phyloP scores from a whole-genome alignment of 2,329 filamentous ascomycete species.

The Ascochyta viciae-villosae region DNA sequence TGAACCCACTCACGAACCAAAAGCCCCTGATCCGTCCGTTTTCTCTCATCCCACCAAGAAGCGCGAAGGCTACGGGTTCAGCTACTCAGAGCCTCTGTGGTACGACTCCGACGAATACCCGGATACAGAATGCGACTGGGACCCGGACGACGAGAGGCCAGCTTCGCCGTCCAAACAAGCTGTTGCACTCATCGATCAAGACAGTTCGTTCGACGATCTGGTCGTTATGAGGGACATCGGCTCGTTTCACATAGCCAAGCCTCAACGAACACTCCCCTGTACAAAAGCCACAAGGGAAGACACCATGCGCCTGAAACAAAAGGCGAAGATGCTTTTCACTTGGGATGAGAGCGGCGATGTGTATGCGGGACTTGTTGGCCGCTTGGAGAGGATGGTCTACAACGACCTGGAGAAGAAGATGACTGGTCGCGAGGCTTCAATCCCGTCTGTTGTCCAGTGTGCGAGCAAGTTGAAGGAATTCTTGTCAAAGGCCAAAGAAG shows the following conservation, averaged over 20 bases:
- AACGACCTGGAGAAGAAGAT: conserved; percentile 6
- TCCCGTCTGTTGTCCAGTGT: conserved; percentile 10
- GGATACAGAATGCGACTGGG: conserved; percentile 30
- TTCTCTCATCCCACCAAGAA: conserved; percentile 28
- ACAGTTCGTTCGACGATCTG: conserved; percentile 31
- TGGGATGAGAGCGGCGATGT: conserved; percentile 30
- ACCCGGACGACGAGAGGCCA: conserved; percentile 12
- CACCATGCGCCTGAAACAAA: conserved; percentile 24
- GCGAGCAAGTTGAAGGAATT: conserved; percentile 28
- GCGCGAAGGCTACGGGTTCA: conserved; percentile 35
- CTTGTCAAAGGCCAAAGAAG: conserved; percentile 22
- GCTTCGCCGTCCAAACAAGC: not conserved
- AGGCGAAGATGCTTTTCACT: conserved; percentile 25
- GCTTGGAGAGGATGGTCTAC: conserved; percentile 13
- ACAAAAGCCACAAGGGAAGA: conserved; percentile 33
- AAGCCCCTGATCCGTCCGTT: conserved; percentile 11
- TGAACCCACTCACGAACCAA: conserved; percentile 1
- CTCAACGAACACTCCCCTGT: conserved; percentile 27
- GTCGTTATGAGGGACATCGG: conserved; percentile 32
- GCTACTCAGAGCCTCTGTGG: conserved; percentile 30
- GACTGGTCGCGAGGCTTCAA: not conserved
- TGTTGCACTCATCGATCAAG: conserved; percentile 3
- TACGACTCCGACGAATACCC: conserved; percentile 34
- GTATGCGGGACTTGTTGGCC: conserved; percentile 19
- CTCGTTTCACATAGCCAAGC: conserved; percentile 27